Evolutionary conservation across 768 basidiomycete species (phyloP), one percentile per base, ranked within the genome.

Genomic region (Sarcodon aspratus): DNA sequence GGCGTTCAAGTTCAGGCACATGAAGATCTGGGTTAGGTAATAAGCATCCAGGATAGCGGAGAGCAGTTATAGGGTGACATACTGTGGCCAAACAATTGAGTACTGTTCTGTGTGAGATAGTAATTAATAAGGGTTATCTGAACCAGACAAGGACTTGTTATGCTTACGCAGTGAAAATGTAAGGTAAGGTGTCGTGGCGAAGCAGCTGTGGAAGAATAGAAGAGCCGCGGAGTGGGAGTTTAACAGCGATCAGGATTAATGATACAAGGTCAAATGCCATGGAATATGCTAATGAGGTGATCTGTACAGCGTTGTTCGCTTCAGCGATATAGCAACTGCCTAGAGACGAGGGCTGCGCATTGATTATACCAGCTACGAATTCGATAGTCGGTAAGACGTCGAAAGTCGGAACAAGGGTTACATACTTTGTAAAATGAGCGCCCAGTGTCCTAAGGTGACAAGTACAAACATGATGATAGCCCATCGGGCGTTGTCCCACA

Each of bases 241-340:
- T 85, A 62, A 74, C 78, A 10, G 71, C 74, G 35, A 75, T 83
- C 54, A 86, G 62, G 21, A 66, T 51, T 42, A 85, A 69, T 36
- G 85, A 80, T 31, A 73, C 50, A 17, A 82, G 64, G 59, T 86
- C 85, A 58, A 86, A 84, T 57, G 69, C 68, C 85, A 86, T 87
- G 32, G 82, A 78, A 55, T 86, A 86, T 33, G 85, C 80, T 61
- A 85, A 86, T 3, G 80, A 80, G 3, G 79, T 78, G 5, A 80
- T 79, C 33, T 85, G 71, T 46, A 84, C 63, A 8, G 61, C 76
- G 60, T 77, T 85, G 58, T 80, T 75, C 7, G 82, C 81, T 32
- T 72, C 57, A 1, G 70, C 67, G 49, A 86, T 82, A 1, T 67
- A 65, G 58, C 84, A 86, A 0, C 72, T 69, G 21, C 69, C 66